A percentile compares a stretch with the other conserved stretches of the same genome.
These are phyloP conservation scores for Clonostachys chloroleuca DNA, from an alignment of 2,329 filamentous ascomycete genomes.

Conservation along the genomic window DNA sequence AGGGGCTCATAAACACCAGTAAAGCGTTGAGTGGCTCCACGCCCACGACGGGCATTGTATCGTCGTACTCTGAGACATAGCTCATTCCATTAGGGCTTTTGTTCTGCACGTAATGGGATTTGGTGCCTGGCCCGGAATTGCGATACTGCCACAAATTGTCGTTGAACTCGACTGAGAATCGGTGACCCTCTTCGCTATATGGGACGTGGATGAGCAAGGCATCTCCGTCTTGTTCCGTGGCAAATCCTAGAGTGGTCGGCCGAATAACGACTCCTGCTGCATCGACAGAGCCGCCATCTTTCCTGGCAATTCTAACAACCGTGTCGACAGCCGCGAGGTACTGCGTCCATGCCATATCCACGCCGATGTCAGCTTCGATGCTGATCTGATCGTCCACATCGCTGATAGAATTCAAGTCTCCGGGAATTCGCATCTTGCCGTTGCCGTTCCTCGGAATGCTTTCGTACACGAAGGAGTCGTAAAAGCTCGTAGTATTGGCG, in stretches of 20 bases:
- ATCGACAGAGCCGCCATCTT: conserved; percentile 7
- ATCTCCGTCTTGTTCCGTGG: conserved; percentile 7
- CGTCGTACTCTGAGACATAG: conserved; percentile 10
- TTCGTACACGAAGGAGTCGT: conserved; percentile 27
- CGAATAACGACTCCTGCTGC: conserved; percentile 17
- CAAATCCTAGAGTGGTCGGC: conserved; percentile 14
- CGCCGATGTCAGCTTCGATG: conserved; percentile 19
- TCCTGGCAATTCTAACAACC: conserved; percentile 13
- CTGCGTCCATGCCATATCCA: conserved; percentile 28
- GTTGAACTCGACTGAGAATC: conserved; percentile 24
- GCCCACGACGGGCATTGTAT: conserved; percentile 13
- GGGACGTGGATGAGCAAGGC: conserved; percentile 17
- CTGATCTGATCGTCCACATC: conserved; percentile 17
- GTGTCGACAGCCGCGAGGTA: conserved; percentile 15
- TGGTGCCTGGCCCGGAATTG: conserved; percentile 3
- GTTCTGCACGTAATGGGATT: conserved; percentile 8
- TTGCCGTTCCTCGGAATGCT: conserved; percentile 27
- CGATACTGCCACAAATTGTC: conserved; percentile 20
- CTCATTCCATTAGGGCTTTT: conserved; percentile 8
- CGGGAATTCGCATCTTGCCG: conserved; percentile 17
- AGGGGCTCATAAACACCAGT: conserved; percentile 23
- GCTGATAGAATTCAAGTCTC: conserved; percentile 6
- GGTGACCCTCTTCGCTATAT: conserved; percentile 12
- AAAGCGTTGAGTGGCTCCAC: conserved; percentile 19
- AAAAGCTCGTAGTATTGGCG: conserved; percentile 2